Conservation (phyloP, 2,329 filamentous ascomycete species). For the Mollisia scopiformis region DNA sequence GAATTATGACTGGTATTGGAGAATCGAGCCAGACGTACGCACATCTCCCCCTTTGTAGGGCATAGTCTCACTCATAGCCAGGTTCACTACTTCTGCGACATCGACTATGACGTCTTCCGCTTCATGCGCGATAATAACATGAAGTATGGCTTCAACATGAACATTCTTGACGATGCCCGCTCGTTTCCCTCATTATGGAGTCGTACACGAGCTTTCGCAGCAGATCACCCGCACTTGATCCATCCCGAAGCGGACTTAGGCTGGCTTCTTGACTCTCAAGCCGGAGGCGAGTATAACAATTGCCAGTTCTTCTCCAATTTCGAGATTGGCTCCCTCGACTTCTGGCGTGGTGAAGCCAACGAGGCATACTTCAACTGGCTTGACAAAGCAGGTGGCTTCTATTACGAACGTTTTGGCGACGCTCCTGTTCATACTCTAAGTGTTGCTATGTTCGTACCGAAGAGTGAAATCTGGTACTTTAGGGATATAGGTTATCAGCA, state of each 20-base stretch:
- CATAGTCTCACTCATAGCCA: constrained; percentile 32
- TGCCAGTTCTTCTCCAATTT: constrained; percentile 99
- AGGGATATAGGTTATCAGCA: constrained; percentile 98
- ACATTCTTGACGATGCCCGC: constrained; percentile 92
- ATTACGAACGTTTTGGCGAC: constrained; percentile 97
- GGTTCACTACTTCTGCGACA: constrained; percentile 58
- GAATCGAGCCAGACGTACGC: constrained; percentile 62
- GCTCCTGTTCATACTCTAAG: constrained; percentile 96
- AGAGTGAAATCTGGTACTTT: constrained; percentile 95
- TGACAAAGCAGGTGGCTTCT: constrained; percentile 91
- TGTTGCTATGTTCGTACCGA: constrained; percentile 80
- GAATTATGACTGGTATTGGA: constrained; percentile 62
- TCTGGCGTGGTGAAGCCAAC: constrained; percentile 86
- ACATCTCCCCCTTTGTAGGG: neutral
- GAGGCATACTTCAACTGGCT: constrained; percentile 86
- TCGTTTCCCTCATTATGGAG: constrained; percentile 94
- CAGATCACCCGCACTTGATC: constrained; percentile 84
- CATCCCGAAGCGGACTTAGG: constrained; percentile 78
- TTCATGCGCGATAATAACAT: constrained; percentile 86
- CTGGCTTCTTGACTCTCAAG: constrained; percentile 82
- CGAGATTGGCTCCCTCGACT: constrained; percentile 88
- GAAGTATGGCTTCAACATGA: constrained; percentile 79
- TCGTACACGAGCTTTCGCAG: constrained; percentile 88
- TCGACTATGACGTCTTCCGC: constrained; percentile 84
- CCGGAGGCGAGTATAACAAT: constrained; percentile 87